These are phyloP conservation scores for Calocybe indica DNA, from an alignment of 768 basidiomycete species.

Conservation along the genomic window DNA sequence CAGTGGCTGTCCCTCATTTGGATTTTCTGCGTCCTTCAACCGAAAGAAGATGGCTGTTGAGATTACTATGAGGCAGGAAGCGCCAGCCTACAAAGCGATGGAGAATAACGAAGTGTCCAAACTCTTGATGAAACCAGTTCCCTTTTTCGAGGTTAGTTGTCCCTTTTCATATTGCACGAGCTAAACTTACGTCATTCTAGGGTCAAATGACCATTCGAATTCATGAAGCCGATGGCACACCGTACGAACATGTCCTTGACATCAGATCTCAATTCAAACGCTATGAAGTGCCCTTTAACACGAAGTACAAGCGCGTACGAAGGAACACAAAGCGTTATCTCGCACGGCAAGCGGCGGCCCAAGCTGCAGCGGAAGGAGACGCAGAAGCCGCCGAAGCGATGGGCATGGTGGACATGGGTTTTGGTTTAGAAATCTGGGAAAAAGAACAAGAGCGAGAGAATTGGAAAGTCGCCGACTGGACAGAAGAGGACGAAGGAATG, in stretches of 20 bases:
- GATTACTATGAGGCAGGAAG: constrained; percentile 87
- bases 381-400: constrained; percentile 90
- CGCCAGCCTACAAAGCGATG: constrained; percentile 70
- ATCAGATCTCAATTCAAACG: constrained; percentile 83
- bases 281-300: constrained; percentile 98
- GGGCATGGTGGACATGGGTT: constrained; percentile 91
- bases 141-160: constrained; percentile 74
- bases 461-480: constrained; percentile 98
- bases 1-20: constrained; percentile 90
- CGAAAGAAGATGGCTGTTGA: constrained; percentile 98
- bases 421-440: constrained; percentile 94
- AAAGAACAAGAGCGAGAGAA: constrained; percentile 87
- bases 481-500: constrained; percentile 87
- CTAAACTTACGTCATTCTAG: constrained; percentile 26
- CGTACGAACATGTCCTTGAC: constrained; percentile 96
- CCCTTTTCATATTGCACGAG: neutral
- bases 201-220: constrained; percentile 99
- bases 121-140: constrained; percentile 72
- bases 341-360: constrained; percentile 87
- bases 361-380: constrained; percentile 90
- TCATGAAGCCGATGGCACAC: constrained; percentile 98
- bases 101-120: constrained; percentile 63
- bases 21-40: constrained; percentile 88
- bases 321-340: constrained; percentile 95
- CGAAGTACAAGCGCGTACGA: constrained; percentile 95